Conservation (phyloP, 2,329 filamentous ascomycete species). For the Cercospora zeae-maydis region DNA sequence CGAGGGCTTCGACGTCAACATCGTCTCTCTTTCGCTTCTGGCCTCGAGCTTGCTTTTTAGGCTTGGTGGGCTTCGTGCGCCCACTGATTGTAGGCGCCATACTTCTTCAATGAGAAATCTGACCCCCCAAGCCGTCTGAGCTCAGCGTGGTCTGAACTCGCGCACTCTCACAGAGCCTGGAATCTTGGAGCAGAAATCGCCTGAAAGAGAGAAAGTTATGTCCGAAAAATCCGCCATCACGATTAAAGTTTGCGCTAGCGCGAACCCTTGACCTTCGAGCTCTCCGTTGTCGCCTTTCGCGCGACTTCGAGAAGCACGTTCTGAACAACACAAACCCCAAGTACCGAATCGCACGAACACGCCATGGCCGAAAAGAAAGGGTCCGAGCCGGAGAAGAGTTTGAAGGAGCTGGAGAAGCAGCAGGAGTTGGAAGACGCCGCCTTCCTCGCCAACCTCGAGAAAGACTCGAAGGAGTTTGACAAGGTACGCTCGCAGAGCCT, state of each 20-base stretch:
- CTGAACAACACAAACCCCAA: background rate
- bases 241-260: constrained; percentile 16
- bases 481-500: constrained; percentile 57
- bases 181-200: background rate
- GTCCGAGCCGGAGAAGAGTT: constrained; percentile 28
- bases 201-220: constrained; percentile 7
- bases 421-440: constrained; percentile 56
- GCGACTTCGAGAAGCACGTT: background rate
- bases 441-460: constrained; percentile 74
- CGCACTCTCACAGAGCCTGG: background rate
- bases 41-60: constrained; percentile 49
- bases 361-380: constrained; percentile 8
- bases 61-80: constrained; percentile 51
- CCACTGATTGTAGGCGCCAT: constrained; percentile 39
- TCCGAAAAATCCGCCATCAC: constrained; percentile 8
- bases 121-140: background rate
- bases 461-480: constrained; percentile 83
- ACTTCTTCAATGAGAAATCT: background rate
- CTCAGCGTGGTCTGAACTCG: background rate
- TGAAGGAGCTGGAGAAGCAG: constrained; percentile 33
- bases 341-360: background rate
- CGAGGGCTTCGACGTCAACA: constrained; percentile 24
- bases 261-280: background rate
- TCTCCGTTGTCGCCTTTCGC: background rate
- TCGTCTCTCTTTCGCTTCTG: constrained; percentile 28